Percentiles rank a stretch among this genome's conserved stretches.
Conservation (phyloP, 345 rosid genomes). For the Carallia brachiata region DNA sequence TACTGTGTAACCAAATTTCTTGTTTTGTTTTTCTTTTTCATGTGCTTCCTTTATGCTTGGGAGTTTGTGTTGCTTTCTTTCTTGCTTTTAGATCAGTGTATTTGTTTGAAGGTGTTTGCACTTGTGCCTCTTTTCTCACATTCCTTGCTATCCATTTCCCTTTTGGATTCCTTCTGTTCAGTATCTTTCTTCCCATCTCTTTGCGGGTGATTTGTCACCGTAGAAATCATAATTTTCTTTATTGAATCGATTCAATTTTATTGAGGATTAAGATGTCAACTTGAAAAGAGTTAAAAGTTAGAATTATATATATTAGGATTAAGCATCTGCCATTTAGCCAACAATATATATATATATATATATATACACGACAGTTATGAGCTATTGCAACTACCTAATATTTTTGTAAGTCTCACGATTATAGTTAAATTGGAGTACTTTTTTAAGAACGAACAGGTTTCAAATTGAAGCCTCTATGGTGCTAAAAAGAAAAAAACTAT, state of each 20-base stretch:
- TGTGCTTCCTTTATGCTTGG: slow-evolving; percentile 41
- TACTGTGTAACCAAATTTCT: background rate
- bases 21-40: slow-evolving; percentile 1
- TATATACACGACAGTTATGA: no score
- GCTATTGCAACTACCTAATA: no score
- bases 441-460: no score
- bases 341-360: background rate
- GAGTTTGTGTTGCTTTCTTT: slow-evolving; percentile 46
- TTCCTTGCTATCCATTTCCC: slow-evolving; percentile 15
- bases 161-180: slow-evolving; percentile 32
- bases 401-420: no score
- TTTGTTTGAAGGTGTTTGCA: slow-evolving; percentile 60
- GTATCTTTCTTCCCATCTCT: slow-evolving; percentile 23
- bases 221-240: background rate
- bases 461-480: no score
- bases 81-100: slow-evolving; percentile 36
- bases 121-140: slow-evolving; percentile 34
- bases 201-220: background rate
- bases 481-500: no score
- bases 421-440: no score
- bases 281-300: no score
- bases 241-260: no score
- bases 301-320: background rate
- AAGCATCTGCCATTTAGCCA: background rate
- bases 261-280: no score